Evolutionary conservation across 2,329 filamentous ascomycete genomes (phyloP).

Genomic region (Ascochyta fabae): DNA sequence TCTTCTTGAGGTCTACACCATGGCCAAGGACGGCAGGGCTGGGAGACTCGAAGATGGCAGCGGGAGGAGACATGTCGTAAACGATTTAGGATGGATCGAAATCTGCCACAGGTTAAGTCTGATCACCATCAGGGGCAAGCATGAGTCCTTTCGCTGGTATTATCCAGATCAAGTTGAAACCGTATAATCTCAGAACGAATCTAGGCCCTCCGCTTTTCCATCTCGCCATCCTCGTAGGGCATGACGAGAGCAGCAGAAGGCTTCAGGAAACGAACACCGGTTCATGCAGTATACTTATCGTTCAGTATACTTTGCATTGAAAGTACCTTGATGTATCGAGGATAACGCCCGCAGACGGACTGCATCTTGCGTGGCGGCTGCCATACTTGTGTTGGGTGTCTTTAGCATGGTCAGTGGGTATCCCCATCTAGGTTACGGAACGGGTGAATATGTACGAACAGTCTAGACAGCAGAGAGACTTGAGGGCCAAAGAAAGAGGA

Average conservation of each 20-base stretch:
- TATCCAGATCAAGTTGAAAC: conserved; percentile 97
- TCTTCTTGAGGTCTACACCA: conserved; percentile 43
- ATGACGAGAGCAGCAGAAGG: conserved; percentile 5
- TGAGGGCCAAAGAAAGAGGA: not conserved
- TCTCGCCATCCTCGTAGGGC: conserved; percentile 1
- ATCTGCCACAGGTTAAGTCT: conserved; percentile 42
- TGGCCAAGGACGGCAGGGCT: conserved; percentile 56
- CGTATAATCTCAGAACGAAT: conserved; percentile 84
- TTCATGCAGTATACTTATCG: conserved; percentile 51
- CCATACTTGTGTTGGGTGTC: conserved; percentile 39
- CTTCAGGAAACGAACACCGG: conserved; percentile 48
- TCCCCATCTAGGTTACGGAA: too few relatives aligned
- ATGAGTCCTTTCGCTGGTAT: conserved; percentile 99
- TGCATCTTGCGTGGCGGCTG: conserved; percentile 39
- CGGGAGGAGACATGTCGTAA: conserved; percentile 74
- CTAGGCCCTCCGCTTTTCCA: conserved; percentile 19
- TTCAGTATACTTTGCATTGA: conserved; percentile 48
- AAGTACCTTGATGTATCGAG: conserved; percentile 46
- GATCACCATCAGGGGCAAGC: conserved; percentile 60
- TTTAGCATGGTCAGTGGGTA: conserved; percentile 28
- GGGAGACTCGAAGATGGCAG: conserved; percentile 67
- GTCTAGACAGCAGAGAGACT: not conserved
- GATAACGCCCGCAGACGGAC: conserved; percentile 45
- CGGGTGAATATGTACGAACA: conserved; percentile 30
- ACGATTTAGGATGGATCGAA: conserved; percentile 42